phyloP scores from a whole-genome alignment of 805 yeast genomes.

The Hanseniaspora meyeri region DNA sequence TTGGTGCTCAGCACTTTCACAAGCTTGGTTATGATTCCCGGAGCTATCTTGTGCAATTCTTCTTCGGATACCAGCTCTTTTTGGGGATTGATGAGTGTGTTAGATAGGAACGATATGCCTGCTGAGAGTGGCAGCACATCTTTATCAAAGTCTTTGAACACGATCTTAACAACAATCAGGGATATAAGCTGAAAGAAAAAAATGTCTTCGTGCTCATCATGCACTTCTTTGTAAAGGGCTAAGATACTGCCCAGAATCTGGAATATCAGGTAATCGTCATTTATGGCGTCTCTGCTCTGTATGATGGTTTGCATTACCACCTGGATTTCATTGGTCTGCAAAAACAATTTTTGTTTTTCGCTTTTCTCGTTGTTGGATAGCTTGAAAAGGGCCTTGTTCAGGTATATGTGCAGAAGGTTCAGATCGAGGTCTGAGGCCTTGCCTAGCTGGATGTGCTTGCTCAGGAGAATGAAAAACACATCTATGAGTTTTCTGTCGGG shows the following conservation, averaged over 20 bases:
- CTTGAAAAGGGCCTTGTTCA: not conserved
- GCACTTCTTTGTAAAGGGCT: not conserved
- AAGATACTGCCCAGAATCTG: not conserved
- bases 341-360: not conserved
- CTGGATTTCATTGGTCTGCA: not conserved
- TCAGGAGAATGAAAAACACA: not conserved
- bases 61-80: not conserved
- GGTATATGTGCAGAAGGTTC: not conserved
- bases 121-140: not conserved
- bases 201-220: not conserved
- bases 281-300: not conserved
- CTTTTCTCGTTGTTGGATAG: not conserved
- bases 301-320: not conserved
- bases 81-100: not conserved
- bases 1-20: not conserved
- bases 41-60: not conserved
- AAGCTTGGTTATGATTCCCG: constrained; percentile 5
- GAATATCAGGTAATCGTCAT: not conserved
- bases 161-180: constrained; percentile 1
- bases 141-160: not conserved
- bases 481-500: not conserved
- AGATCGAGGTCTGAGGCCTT: not conserved
- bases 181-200: not conserved
- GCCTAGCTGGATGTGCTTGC: not conserved
- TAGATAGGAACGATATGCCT: not conserved